These are phyloP conservation scores for Saccharum hybrid DNA, from an alignment of 202 grass and related monocot genomes.

Conservation along the genomic window DNA sequence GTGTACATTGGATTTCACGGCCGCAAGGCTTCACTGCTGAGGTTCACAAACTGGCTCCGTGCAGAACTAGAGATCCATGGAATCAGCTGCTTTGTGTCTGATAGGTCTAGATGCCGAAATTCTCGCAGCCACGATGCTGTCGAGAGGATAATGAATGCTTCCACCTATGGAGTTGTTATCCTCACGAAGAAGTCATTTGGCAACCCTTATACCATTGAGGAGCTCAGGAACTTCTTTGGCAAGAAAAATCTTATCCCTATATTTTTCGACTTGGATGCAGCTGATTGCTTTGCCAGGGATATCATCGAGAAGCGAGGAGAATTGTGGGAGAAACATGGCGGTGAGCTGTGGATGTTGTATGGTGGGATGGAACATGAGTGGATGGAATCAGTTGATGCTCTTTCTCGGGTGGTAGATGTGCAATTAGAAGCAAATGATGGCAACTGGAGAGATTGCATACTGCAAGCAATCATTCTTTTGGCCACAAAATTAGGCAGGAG, in stretches of 20 bases:
- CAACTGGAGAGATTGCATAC: conserved; percentile 88
- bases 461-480: conserved; percentile 72
- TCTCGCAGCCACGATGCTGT: conserved; percentile 73
- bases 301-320: conserved; percentile 97
- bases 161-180: conserved; percentile 84
- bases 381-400: conserved; percentile 88
- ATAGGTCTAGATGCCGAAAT: conserved; percentile 78
- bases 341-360: conserved; percentile 96
- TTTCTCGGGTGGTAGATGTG: conserved; percentile 73
- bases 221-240: conserved; percentile 80
- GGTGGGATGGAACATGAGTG: conserved; percentile 91
- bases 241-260: conserved; percentile 86
- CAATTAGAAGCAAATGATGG: conserved; percentile 83
- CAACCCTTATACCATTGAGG: conserved; percentile 91
- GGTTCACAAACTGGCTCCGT: conserved; percentile 93
- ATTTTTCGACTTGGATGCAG: conserved; percentile 83
- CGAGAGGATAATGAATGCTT: conserved; percentile 94
- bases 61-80: conserved; percentile 93
- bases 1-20: conserved; percentile 98
- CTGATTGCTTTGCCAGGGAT: conserved; percentile 95
- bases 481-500: conserved; percentile 84
- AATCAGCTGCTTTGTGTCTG: conserved; percentile 92
- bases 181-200: conserved; percentile 94
- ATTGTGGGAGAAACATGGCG: conserved; percentile 94
- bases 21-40: conserved; percentile 76